Evolutionary conservation across 306 rosid species (phyloP).

Genomic region (Pyrus betulifolia): DNA sequence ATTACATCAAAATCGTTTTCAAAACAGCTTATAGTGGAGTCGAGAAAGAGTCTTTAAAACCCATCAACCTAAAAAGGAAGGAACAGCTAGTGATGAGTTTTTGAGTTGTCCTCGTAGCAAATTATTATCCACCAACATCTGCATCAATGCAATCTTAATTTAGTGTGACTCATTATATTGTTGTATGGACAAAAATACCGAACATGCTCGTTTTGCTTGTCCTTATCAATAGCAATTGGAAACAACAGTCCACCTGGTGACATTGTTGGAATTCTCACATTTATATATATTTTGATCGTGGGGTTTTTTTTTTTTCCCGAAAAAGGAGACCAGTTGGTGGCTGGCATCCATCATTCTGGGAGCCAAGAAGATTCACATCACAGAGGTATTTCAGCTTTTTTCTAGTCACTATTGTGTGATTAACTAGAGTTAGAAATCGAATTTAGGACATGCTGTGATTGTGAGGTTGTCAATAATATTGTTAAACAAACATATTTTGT

Average conservation of each 20-base stretch:
- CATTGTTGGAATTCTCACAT: not conserved
- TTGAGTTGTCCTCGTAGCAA: slow-evolving; percentile 5
- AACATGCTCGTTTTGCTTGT: not conserved
- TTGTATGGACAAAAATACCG: not conserved
- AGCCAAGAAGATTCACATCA: no score
- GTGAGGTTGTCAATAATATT: no score
- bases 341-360: no score
- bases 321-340: no score
- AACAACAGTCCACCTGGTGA: not conserved
- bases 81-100: not conserved
- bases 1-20: slow-evolving; percentile 31
- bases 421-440: no score
- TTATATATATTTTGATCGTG: no score
- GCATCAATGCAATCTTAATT: slow-evolving; percentile 21
- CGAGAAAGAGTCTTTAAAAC: not conserved
- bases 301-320: no score
- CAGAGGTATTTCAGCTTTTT: no score
- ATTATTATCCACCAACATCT: slow-evolving; percentile 39
- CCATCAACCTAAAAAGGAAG: not conserved
- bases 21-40: not conserved
- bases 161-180: not conserved
- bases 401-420: no score
- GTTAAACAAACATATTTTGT: no score
- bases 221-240: not conserved
- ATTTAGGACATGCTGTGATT: no score